A percentile compares a stretch with the other conserved stretches of the same genome.
phyloP scores from a whole-genome alignment of 2,329 filamentous ascomycete species.

The Calonectria naviculata region DNA sequence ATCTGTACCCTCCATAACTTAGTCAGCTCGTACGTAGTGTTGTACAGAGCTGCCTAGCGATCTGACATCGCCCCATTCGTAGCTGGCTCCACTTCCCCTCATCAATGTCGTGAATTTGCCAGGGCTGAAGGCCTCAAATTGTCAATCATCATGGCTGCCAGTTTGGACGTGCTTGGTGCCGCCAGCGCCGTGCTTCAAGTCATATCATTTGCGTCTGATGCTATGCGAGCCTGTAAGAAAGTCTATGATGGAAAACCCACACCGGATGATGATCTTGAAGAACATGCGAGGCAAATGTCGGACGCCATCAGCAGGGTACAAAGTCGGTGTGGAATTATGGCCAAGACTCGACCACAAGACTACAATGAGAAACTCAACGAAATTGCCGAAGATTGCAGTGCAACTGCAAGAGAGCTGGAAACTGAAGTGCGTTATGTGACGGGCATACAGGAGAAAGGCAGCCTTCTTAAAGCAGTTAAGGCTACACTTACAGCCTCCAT shows the following conservation, averaged over 20 bases:
- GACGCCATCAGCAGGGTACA: not conserved
- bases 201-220: slow-evolving; percentile 12
- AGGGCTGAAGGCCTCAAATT: too few relatives aligned
- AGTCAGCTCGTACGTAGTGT: not conserved
- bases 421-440: not conserved
- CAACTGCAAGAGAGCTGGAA: not conserved
- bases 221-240: not conserved
- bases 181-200: slow-evolving; percentile 29
- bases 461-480: not conserved
- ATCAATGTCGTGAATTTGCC: not conserved
- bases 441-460: not conserved
- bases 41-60: not conserved
- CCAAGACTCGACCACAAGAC: not conserved
- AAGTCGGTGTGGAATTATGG: not conserved
- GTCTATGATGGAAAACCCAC: slow-evolving; percentile 16
- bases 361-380: not conserved
- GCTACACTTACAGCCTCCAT: not conserved
- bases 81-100: not conserved
- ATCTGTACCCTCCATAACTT: too few relatives aligned
- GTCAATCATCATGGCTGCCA: not conserved
- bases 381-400: not conserved
- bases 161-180: slow-evolving; percentile 21
- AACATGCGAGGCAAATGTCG: not conserved
- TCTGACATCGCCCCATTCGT: not conserved
- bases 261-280: not conserved